Evolutionary conservation across 805 yeast species (phyloP).

Genomic region (Ogataea corticis): DNA sequence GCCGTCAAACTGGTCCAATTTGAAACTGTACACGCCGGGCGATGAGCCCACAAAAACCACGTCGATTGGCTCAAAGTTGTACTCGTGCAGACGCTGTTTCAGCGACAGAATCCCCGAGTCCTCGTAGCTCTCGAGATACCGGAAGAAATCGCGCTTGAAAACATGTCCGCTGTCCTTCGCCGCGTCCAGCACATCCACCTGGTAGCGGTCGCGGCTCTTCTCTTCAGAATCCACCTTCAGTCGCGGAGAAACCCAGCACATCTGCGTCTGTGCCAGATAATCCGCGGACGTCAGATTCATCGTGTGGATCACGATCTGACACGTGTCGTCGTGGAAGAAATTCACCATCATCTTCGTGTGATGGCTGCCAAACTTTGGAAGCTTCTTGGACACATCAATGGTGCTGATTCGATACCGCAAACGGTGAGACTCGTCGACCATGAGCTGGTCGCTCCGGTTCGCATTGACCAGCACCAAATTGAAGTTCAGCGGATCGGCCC

Average conservation of each 20-base stretch:
- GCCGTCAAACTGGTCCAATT: slow-evolving; percentile 12
- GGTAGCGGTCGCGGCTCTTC: slow-evolving; percentile 1
- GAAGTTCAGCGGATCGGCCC: slow-evolving; percentile 23
- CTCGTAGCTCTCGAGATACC: slow-evolving; percentile 47
- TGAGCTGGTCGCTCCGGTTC: slow-evolving; percentile 29
- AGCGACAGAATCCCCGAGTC: slow-evolving; percentile 31
- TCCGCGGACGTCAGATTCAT: slow-evolving; percentile 59
- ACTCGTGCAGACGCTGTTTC: slow-evolving; percentile 31
- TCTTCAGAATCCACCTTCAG: slow-evolving; percentile 16
- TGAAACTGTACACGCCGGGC: slow-evolving; percentile 42
- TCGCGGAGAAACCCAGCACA: slow-evolving; percentile 62
- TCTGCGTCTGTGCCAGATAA: slow-evolving; percentile 59
- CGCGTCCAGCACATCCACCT: slow-evolving; percentile 6
- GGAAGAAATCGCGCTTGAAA: slow-evolving; percentile 47
- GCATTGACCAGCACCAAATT: slow-evolving; percentile 31
- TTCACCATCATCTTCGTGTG: slow-evolving; percentile 72
- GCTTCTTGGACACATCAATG: slow-evolving; percentile 30
- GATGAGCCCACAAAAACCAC: slow-evolving; percentile 58
- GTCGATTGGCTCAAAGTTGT: slow-evolving; percentile 47
- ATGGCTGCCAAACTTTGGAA: slow-evolving; percentile 46
- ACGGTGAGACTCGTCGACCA: slow-evolving; percentile 35
- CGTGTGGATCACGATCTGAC: slow-evolving; percentile 58
- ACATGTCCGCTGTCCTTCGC: slow-evolving; percentile 21
- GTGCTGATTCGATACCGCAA: slow-evolving; percentile 21
- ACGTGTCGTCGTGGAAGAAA: slow-evolving; percentile 43